Evolutionary conservation across 768 basidiomycete genomes (phyloP), one percentile per base, ranked within the genome.

Genomic region (Coprinopsis strossmayeri): DNA sequence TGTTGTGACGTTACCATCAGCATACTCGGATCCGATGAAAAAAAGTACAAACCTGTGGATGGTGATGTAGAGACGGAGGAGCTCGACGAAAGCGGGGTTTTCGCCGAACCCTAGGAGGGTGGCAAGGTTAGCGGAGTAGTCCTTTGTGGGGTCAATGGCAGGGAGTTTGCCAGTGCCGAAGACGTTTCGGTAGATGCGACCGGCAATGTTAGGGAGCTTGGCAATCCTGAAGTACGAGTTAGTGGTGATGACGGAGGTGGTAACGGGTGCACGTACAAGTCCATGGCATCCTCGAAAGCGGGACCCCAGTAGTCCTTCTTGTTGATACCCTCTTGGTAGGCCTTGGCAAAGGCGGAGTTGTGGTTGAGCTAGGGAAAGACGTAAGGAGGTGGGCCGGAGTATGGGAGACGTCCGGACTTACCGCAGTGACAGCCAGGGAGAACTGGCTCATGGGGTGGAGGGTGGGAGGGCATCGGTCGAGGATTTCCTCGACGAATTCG

Each of bases 371-470:
- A 55, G 24, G 47, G 52, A 43, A 32, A 57, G 40, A 7, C 21
- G 28, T 40, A 18, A 34, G 34, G 53, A 52, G 39, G 1, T 5
- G 44, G 35, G 9, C 24, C 26, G 24, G 10, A 50, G 38, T 25
- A 42, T 25, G 0, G 44, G 15, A 28, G 41, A 18, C 11, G 37
- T 39, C 11, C 10, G 26, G 12, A 68, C 79, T 37, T 63, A 88
- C 87, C 25, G 95, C 93, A 55, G 94, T 97, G 57, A 95, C 91
- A 51, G 94, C 94, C 62, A 96, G 73, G 64, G 87, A 87, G 72
- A 98, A 96, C 71, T 98, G 95, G 68, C 88, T 92, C 95, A 98
- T 98, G 55, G 95, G 95, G 67, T 98, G 95, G 38, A 98, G 79
- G 13, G 92, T 94, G 44, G 87, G 84, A 17, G 89, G 89, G 69